These are phyloP conservation scores for Ophiocordyceps robertsii DNA, from an alignment of 2,329 filamentous ascomycete genomes.

Conservation along the genomic window DNA sequence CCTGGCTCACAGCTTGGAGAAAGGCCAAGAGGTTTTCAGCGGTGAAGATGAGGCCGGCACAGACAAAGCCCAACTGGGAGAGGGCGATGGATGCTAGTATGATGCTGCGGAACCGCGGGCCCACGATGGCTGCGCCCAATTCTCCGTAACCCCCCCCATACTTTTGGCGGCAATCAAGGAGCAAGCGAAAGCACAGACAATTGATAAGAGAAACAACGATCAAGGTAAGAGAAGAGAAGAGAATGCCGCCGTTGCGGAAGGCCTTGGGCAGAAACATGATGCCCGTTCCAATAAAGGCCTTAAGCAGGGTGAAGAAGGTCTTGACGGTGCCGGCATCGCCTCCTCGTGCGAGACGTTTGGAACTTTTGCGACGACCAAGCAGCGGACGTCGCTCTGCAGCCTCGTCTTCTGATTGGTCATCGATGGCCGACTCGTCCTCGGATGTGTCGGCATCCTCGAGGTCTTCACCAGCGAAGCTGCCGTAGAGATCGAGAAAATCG, in stretches of 20 bases:
- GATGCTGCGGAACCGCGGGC: conserved; percentile 46
- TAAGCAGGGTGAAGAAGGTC: conserved; percentile 66
- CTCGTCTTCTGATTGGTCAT: conserved; percentile 25
- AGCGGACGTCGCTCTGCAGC: conserved; percentile 45
- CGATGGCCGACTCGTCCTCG: conserved; percentile 44
- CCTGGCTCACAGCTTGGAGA: conserved; percentile 43
- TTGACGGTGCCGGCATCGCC: conserved; percentile 57
- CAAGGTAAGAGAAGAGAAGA: conserved; percentile 60
- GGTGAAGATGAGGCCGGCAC: conserved; percentile 63
- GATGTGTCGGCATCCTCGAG: conserved; percentile 32
- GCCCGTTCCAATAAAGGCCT: conserved; percentile 67
- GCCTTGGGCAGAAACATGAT: conserved; percentile 75
- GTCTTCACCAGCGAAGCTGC: conserved; percentile 65
- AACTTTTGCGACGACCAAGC: conserved; percentile 31
- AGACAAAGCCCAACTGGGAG: conserved; percentile 68
- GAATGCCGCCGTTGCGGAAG: conserved; percentile 63
- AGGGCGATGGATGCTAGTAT: conserved; percentile 59
- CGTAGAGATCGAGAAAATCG: conserved; percentile 64
- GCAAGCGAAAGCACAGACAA: conserved; percentile 57
- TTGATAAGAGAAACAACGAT: conserved; percentile 52
- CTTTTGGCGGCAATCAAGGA: conserved; percentile 50
- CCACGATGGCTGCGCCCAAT: conserved; percentile 52
- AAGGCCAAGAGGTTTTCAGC: conserved; percentile 62
- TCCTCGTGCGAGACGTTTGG: conserved; percentile 26
- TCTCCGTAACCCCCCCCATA: conserved; percentile 64